Evolutionary conservation across 1,284 basidiomycete species (phyloP).

Genomic region (Tilletia caries): DNA sequence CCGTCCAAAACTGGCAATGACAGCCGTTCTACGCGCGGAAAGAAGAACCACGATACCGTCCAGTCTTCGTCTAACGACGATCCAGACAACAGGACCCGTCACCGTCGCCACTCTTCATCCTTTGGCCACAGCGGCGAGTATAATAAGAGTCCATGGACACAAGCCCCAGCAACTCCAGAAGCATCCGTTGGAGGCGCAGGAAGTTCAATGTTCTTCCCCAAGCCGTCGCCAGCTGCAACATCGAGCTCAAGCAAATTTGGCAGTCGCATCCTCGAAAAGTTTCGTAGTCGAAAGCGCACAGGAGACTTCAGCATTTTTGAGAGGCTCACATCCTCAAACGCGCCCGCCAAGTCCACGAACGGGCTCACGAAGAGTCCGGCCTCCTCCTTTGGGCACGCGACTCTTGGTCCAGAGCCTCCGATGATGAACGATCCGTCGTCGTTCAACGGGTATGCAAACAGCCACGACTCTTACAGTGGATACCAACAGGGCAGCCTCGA

Average conservation of each 20-base stretch:
- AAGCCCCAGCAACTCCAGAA: background rate
- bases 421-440: background rate
- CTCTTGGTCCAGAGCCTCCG: background rate
- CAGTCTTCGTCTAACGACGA: background rate
- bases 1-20: conserved; percentile 18
- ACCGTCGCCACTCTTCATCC: conserved; percentile 35
- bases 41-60: conserved; percentile 8
- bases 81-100: background rate
- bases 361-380: conserved; percentile 2
- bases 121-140: conserved; percentile 34
- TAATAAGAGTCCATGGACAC: background rate
- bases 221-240: background rate
- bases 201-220: background rate
- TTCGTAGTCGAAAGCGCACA: conserved; percentile 4
- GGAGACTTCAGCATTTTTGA: background rate
- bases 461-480: background rate
- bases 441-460: background rate
- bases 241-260: background rate
- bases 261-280: background rate
- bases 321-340: background rate
- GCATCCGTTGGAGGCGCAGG: too few relatives aligned
- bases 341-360: background rate
- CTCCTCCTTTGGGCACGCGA: conserved; percentile 4
- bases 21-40: conserved; percentile 3
- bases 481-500: background rate